Base-by-base conservation (phyloP, 495 filamentous ascomycete species). In the Neurospora sp. region DNA sequence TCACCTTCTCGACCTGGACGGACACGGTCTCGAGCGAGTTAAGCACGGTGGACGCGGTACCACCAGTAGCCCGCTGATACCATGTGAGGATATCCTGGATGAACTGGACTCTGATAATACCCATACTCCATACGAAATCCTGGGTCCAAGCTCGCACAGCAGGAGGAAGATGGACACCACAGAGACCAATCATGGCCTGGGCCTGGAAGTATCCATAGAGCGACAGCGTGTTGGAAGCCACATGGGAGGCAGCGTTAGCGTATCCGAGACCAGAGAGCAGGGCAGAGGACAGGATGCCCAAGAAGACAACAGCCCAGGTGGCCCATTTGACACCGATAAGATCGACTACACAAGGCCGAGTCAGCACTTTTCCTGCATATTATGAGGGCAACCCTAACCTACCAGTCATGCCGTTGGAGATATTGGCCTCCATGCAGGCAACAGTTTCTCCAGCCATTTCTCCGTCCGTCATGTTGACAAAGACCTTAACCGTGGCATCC, bases 81-180 rank as follows among this genome's bases (percentile, higher is more conserved):
- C 96, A 99, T 39, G 93, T 96, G 71, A 93, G 90, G 74, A 98
- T 93, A 39, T 85, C 84, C 80, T 99, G 93, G 79, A 98, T 87
- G 82, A 98, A 99, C 54, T 86, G 85, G 73, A 99, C 88, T 71
- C 88, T 88, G 78, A 99, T 97, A 78, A 99, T 94, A 77, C 96
- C 96, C 93, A 99, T 96, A 80, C 90, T 95, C 96, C 96, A 99
- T 81, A 95, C 91, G 85, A 98, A 98, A 79, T 98, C 96, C 85
- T 98, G 95, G 1, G 95, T 97, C 96, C 96, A 99, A 0, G 95
- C 87, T 78, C 92, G 88, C 59, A 97, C 96, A 69, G 97, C 92
- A 0, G 96, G 96, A 4, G 96, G 96, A 70, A 97, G 89, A 35
- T 87, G 86, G n/a, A 98, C 90, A 14, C 92, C 87, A 41, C 89